Conservation (phyloP, 768 basidiomycete species). For the Xerocomellus dryophilus region DNA sequence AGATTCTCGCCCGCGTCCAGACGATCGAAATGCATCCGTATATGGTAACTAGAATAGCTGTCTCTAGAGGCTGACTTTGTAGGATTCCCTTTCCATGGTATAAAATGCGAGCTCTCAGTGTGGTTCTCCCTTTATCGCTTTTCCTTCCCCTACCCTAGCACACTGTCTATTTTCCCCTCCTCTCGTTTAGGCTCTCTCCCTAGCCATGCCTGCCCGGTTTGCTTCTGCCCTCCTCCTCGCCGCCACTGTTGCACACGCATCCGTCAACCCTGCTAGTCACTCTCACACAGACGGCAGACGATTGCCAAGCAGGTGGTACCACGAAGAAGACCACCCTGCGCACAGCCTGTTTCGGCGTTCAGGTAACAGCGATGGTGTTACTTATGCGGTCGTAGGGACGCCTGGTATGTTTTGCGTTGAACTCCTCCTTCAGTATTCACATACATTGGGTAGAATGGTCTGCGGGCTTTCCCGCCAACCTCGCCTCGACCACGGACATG, state of each 20-base stretch:
- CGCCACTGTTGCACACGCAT: constrained; percentile 20
- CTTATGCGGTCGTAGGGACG: constrained; percentile 58
- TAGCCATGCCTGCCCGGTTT: constrained; percentile 26
- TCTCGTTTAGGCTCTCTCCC: constrained; percentile 38
- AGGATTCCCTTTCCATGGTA: constrained; percentile 18
- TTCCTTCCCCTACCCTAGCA: constrained; percentile 7
- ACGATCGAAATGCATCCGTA: constrained; percentile 8
- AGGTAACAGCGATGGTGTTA: constrained; percentile 40
- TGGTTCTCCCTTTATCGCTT: constrained; percentile 6
- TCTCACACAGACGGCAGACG: constrained; percentile 17
- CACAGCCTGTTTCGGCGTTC: constrained; percentile 62
- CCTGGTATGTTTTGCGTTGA: constrained; percentile 39
- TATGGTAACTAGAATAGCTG: constrained; percentile 20
- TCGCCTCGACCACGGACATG: constrained; percentile 48
- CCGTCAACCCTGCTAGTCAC: constrained; percentile 18
- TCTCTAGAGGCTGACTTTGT: constrained; percentile 27
- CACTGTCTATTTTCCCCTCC: constrained; percentile 30
- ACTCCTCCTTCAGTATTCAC: background rate
- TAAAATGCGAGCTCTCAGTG: constrained; percentile 21
- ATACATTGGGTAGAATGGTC: constrained; percentile 50
- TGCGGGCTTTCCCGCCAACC: constrained; percentile 52
- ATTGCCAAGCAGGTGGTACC: constrained; percentile 54
- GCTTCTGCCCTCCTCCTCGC: constrained; percentile 27
- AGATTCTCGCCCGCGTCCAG: background rate
- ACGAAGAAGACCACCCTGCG: constrained; percentile 55